phyloP scores from a whole-genome alignment of 1,284 basidiomycete genomes.

The Phellopilus nigrolimitatus region DNA sequence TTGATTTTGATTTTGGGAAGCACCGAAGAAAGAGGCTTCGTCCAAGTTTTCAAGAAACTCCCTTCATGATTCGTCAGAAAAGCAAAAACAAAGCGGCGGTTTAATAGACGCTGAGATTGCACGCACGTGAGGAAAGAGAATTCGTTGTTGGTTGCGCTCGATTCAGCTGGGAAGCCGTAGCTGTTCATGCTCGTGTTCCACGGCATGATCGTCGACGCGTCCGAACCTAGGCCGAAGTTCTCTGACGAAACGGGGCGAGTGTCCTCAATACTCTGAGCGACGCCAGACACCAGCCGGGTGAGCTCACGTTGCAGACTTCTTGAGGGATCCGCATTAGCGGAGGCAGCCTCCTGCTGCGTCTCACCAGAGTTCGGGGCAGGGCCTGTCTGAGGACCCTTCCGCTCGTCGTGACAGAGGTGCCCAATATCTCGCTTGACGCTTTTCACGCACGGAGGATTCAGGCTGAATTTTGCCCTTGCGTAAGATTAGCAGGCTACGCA shows the following conservation, averaged over 20 bases:
- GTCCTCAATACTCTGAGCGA: slow-evolving; percentile 6
- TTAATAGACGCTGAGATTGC: neutral
- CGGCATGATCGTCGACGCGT: slow-evolving; percentile 20
- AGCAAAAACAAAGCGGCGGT: neutral
- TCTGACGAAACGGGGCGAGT: slow-evolving; percentile 10
- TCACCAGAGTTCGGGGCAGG: slow-evolving; percentile 38
- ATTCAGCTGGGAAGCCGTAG: slow-evolving; percentile 14
- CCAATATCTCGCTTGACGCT: slow-evolving; percentile 92
- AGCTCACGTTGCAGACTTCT: slow-evolving; percentile 16
- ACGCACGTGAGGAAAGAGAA: slow-evolving; percentile 77
- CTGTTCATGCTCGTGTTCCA: slow-evolving; percentile 11
- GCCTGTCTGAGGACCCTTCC: slow-evolving; percentile 45
- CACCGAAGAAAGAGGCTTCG: slow-evolving; percentile 64
- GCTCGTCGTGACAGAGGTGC: slow-evolving; percentile 86
- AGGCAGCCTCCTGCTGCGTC: slow-evolving; percentile 14
- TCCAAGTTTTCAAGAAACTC: slow-evolving; percentile 80
- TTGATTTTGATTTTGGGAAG: slow-evolving; percentile 37
- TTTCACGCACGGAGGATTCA: slow-evolving; percentile 18
- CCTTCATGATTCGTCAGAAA: slow-evolving; percentile 33
- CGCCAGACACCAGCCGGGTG: slow-evolving; percentile 1
- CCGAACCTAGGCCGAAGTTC: slow-evolving; percentile 15
- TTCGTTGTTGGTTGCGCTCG: slow-evolving; percentile 43
- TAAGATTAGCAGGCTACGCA: slow-evolving; percentile 39
- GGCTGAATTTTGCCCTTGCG: neutral
- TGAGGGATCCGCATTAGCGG: slow-evolving; percentile 14